phyloP scores from a whole-genome alignment of 148 eudicot species.

The Talinum fruticosum region DNA sequence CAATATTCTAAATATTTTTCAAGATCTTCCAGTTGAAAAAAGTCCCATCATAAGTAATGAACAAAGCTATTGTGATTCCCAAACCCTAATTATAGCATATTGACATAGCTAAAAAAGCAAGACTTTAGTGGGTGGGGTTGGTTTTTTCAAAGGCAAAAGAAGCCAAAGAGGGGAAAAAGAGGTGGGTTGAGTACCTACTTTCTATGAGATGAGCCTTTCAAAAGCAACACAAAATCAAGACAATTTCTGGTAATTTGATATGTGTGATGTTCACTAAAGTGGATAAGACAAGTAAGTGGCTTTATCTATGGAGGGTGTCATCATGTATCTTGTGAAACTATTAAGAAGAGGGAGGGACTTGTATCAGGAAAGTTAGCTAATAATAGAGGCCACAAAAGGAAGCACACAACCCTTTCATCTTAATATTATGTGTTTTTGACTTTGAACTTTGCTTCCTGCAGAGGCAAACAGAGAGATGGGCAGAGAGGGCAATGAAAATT shows the following conservation, averaged over 20 bases:
- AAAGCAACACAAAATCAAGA: constrained; percentile 3
- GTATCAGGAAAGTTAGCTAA: constrained; percentile 20
- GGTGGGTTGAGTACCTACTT: constrained; percentile 3
- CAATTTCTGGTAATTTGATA: background rate
- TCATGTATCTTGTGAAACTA: constrained; percentile 26
- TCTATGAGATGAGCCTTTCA: background rate
- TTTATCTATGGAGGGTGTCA: background rate
- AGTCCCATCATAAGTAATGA: background rate
- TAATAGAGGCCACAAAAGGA: constrained; percentile 17
- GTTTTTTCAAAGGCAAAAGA: constrained; percentile 6
- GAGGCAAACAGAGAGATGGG: constrained; percentile 1
- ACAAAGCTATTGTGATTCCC: background rate
- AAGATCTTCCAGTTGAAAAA: background rate
- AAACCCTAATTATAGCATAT: constrained; percentile 10
- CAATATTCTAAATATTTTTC: too few relatives aligned
- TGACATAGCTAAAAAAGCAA: background rate
- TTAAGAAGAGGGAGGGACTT: constrained; percentile 26
- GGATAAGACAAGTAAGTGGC: constrained; percentile 14
- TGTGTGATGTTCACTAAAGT: constrained; percentile 16
- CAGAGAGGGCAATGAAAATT: background rate
- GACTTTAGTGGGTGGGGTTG: constrained; percentile 12
- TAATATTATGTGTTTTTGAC: background rate
- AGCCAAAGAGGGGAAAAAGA: background rate
- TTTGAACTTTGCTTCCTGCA: constrained; percentile 20
- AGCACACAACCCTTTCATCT: constrained; percentile 4